Percentiles rank a stretch among this genome's conserved stretches.
phyloP scores from a whole-genome alignment of 2,329 filamentous ascomycete genomes.

The Ustulina deusta region DNA sequence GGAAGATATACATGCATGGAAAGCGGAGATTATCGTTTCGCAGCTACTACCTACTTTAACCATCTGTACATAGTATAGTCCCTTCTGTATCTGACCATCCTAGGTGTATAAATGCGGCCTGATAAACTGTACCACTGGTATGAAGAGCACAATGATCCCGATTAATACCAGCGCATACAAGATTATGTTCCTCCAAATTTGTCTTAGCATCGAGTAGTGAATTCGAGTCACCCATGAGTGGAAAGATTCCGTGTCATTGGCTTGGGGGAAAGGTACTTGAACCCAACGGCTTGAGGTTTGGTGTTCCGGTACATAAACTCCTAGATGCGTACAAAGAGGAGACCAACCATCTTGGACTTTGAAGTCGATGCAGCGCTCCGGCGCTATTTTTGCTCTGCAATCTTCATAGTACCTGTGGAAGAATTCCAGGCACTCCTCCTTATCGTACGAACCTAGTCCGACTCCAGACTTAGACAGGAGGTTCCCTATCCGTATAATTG shows the following conservation, averaged over 20 bases:
- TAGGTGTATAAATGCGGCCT: background rate
- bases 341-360: constrained; percentile 37
- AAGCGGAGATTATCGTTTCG: no score
- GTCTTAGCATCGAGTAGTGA: constrained; percentile 25
- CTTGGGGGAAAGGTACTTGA: constrained; percentile 33
- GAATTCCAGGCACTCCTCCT: constrained; percentile 33
- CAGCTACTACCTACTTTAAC: no score
- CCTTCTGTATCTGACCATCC: background rate
- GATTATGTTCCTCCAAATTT: constrained; percentile 25
- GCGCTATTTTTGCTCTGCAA: constrained; percentile 32
- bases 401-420: constrained; percentile 37
- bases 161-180: constrained; percentile 22
- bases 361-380: constrained; percentile 34
- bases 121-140: background rate
- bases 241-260: constrained; percentile 37
- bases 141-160: constrained; percentile 6
- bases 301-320: constrained; percentile 22
- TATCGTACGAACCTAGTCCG: constrained; percentile 35
- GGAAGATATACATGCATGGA: no score
- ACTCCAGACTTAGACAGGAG: constrained; percentile 35
- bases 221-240: constrained; percentile 25
- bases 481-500: constrained; percentile 36
- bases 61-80: background rate
- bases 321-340: constrained; percentile 35
- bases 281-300: constrained; percentile 26